phyloP scores from a whole-genome alignment of 768 basidiomycete genomes.

The Leccinum imitatum region DNA sequence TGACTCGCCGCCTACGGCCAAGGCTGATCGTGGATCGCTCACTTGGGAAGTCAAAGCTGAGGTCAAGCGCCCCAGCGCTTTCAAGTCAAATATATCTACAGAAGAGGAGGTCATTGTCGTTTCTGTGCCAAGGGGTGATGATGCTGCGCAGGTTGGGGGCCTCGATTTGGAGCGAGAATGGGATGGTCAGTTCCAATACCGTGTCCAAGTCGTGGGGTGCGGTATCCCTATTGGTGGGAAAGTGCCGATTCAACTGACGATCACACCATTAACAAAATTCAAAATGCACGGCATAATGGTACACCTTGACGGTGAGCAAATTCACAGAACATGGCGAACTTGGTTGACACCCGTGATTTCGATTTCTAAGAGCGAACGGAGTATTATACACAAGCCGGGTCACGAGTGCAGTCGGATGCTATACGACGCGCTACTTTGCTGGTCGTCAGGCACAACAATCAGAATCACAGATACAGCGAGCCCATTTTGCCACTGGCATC shows the following conservation, averaged over 20 bases:
- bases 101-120: constrained; percentile 74
- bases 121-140: constrained; percentile 53
- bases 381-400: constrained; percentile 70
- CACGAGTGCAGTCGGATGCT: constrained; percentile 69
- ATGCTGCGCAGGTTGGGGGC: constrained; percentile 64
- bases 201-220: constrained; percentile 70
- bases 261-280: constrained; percentile 83
- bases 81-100: constrained; percentile 70
- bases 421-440: constrained; percentile 61
- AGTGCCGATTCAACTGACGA: constrained; percentile 74
- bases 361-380: constrained; percentile 66
- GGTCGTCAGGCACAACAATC: constrained; percentile 45
- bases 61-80: constrained; percentile 79
- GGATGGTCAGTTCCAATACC: constrained; percentile 85
- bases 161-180: constrained; percentile 86
- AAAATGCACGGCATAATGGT: constrained; percentile 74
- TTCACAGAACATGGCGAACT: background rate
- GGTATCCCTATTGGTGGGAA: constrained; percentile 82
- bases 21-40: constrained; percentile 74
- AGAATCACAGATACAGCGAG: constrained; percentile 46
- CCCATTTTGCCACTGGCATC: constrained; percentile 80
- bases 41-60: constrained; percentile 77
- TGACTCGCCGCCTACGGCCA: constrained; percentile 73
- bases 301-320: constrained; percentile 71
- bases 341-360: constrained; percentile 2